A percentile compares a stretch with the other conserved stretches of the same genome.
Evolutionary conservation across 768 basidiomycete genomes (phyloP).

Genomic region (Xerocomellus amylosporus): DNA sequence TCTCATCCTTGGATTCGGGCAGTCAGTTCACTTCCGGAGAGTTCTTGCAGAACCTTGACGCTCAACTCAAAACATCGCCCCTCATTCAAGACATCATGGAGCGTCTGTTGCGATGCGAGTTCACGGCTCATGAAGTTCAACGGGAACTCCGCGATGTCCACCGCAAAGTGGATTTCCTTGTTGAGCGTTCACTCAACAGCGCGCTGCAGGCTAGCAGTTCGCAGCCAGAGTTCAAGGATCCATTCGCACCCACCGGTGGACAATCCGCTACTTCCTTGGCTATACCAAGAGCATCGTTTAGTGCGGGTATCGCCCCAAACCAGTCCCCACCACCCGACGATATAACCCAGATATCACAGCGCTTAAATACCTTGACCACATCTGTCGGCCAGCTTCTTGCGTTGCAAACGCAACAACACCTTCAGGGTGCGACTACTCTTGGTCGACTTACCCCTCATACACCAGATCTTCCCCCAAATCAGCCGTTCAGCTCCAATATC

Average conservation of each 20-base stretch:
- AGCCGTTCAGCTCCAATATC: conserved; percentile 36
- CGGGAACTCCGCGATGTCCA: conserved; percentile 70
- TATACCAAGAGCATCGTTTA: conserved; percentile 58
- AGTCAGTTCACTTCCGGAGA: conserved; percentile 58
- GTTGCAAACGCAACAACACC: conserved; percentile 69
- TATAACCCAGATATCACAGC: conserved; percentile 71
- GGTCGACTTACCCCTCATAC: conserved; percentile 34
- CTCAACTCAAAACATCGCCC: conserved; percentile 73
- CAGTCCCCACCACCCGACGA: conserved; percentile 67
- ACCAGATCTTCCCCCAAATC: conserved; percentile 47
- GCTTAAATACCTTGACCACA: conserved; percentile 74
- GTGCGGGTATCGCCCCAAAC: conserved; percentile 69
- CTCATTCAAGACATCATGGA: conserved; percentile 74
- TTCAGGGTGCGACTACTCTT: conserved; percentile 44
- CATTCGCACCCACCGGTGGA: conserved; percentile 52
- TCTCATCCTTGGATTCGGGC: conserved; percentile 73
- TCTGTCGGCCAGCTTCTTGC: conserved; percentile 85
- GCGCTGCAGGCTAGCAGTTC: conserved; percentile 19
- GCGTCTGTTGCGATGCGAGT: conserved; percentile 70
- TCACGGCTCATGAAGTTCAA: conserved; percentile 66
- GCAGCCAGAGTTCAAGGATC: conserved; percentile 81
- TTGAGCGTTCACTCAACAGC: conserved; percentile 57
- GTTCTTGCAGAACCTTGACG: conserved; percentile 53
- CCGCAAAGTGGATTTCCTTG: conserved; percentile 72
- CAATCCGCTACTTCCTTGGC: conserved; percentile 36